Base-by-base conservation (phyloP, 176 grass and related monocot species). In the Saccharum officinarum region DNA sequence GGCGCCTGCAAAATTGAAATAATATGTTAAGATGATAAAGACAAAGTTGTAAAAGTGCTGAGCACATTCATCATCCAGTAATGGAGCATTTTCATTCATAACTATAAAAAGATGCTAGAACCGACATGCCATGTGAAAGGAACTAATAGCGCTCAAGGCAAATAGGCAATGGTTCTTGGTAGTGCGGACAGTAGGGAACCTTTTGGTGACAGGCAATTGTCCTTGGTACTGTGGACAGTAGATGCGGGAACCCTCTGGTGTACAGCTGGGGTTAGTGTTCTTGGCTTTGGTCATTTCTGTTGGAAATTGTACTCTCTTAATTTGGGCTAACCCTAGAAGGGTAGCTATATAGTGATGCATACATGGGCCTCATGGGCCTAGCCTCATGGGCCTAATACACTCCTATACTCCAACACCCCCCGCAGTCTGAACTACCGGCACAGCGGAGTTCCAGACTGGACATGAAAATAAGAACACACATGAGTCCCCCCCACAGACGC, bases 1-100 rank as follows among this genome's bases (percentile, higher is more conserved):
- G 90, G 20, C 93, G 87, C 86, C 96, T 98, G 83, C 61, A 87
- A 60, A 62, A 61, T 25, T 61, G 62, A 91, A 80, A 86, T 67
- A 82, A 59, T 60, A 79, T 30, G 73, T 45, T 46, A 71, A 36
- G 76, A 88, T 71, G 6, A 73, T 49, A 63, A 81, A 62, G 41
- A 71, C n/a, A 75, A 38, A 77, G 46, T 64, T 23, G 2, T 18
- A 10, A 18, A 7, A 1, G 25, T 31, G 14, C 16, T 64, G 25
- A 66, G 9, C 31, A 69, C 33, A 75, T 40, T 80, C 2, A 57
- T 28, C 15, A 73, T 64, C 20, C 45, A 61, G 37, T 78, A 16
- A 78, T 40, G 36, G 33, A 80, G 40, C 13, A 72, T 68, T 30
- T 72, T 30, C 3, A 63, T 63, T 46, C 14, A 72, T 63, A 22